Evolutionary conservation across 345 rosid species (phyloP).

Genomic region (Melaleuca quinquenervia): DNA sequence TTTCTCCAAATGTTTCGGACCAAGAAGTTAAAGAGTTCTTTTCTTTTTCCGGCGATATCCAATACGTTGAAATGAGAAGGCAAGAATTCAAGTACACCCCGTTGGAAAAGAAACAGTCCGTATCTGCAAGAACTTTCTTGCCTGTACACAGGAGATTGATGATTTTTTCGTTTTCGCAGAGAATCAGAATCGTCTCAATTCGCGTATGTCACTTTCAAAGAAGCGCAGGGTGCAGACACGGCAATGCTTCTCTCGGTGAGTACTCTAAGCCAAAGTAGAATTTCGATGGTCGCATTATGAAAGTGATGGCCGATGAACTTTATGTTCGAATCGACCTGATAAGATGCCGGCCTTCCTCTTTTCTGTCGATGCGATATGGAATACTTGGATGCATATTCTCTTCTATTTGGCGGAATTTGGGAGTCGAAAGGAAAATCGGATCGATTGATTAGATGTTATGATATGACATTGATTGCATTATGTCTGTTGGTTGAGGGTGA

Average conservation of each 20-base stretch:
- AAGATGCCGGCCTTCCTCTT: neutral
- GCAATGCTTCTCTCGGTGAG: conserved; percentile 44
- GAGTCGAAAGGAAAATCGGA: neutral
- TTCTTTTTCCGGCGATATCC: conserved; percentile 38
- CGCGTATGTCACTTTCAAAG: conserved; percentile 34
- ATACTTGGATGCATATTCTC: neutral
- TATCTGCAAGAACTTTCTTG: neutral
- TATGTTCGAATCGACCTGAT: neutral
- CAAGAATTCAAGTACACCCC: neutral
- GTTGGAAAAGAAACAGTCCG: neutral
- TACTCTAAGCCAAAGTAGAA: neutral
- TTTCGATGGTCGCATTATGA: neutral
- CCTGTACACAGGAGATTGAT: neutral
- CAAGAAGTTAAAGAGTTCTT: conserved; percentile 37
- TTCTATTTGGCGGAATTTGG: neutral
- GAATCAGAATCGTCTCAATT: conserved; percentile 25
- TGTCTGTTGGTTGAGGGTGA: neutral
- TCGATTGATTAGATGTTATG: neutral
- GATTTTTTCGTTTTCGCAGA: conserved; percentile 3
- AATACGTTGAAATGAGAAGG: conserved; percentile 38
- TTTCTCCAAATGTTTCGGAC: conserved; percentile 23
- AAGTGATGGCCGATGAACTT: neutral
- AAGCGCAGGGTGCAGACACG: conserved; percentile 32
- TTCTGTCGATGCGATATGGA: neutral
- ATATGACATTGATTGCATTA: neutral